These are phyloP conservation scores for Pichia deserticola DNA, from an alignment of 805 yeast species.

Conservation along the genomic window DNA sequence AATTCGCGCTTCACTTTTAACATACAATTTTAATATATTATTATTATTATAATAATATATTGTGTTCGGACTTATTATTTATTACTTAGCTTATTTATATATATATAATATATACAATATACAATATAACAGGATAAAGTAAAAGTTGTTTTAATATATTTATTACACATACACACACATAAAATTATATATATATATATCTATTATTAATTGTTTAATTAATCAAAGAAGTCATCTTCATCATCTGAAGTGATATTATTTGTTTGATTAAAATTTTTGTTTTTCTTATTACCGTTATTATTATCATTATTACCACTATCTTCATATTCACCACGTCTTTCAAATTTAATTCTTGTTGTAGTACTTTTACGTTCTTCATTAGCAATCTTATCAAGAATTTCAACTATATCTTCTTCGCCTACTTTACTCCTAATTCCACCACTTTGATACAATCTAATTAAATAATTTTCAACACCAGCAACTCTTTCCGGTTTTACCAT, in stretches of 20 bases:
- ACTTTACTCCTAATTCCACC: constrained; percentile 73
- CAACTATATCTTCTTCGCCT: constrained; percentile 76
- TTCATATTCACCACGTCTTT: constrained; percentile 32
- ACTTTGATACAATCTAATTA: constrained; percentile 61
- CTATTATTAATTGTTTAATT: not conserved
- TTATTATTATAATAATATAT: too few species aligned
- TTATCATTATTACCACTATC: constrained; percentile 4
- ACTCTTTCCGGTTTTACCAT: constrained; percentile 92
- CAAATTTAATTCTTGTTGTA: constrained; percentile 58
- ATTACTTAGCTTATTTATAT: too few species aligned
- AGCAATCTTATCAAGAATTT: constrained; percentile 74
- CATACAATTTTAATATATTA: too few species aligned
- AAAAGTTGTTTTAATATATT: too few species aligned
- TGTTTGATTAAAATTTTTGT: too few species aligned
- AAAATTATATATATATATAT: too few species aligned
- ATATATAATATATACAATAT: too few species aligned
- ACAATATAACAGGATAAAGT: too few species aligned
- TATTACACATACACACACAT: too few species aligned
- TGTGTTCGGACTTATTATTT: too few species aligned
- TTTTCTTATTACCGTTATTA: too few species aligned
- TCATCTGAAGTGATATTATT: constrained; percentile 19
- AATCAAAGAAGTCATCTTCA: constrained; percentile 28
- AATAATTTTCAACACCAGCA: constrained; percentile 73
- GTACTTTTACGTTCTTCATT: constrained; percentile 56
- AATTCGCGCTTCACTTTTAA: too few species aligned